Conservation (phyloP, 2,329 filamentous ascomycete species). For the Cryphonectria radicalis region DNA sequence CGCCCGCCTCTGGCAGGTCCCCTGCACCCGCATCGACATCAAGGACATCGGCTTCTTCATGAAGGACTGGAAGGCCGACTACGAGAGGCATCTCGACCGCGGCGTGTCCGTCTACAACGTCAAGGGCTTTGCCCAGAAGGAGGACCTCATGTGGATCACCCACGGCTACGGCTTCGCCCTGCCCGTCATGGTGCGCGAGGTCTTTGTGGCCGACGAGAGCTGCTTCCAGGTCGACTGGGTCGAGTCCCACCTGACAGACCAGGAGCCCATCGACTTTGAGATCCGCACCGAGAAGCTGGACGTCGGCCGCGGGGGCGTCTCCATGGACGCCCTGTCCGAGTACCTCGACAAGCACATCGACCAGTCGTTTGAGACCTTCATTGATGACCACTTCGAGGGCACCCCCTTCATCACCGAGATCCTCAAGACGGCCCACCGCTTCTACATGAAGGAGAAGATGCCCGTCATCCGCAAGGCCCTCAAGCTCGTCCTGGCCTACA, state of each 20-base stretch:
- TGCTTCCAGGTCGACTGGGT: conserved; percentile 95
- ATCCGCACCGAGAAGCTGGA: conserved; percentile 87
- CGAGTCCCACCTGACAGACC: conserved; percentile 71
- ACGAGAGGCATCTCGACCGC: conserved; percentile 84
- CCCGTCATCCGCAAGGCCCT: conserved; percentile 93
- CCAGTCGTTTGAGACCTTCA: conserved; percentile 86
- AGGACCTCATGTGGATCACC: conserved; percentile 84
- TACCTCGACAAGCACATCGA: conserved; percentile 97
- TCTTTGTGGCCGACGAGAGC: conserved; percentile 88
- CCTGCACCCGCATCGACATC: conserved; percentile 97
- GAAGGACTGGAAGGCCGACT: conserved; percentile 99
- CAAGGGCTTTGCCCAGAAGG: conserved; percentile 76
- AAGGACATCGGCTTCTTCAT: conserved; percentile 98
- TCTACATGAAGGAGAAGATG: conserved; percentile 85
- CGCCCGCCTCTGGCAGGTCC: conserved; percentile 94
- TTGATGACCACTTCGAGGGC: conserved; percentile 95
- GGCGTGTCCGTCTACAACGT: conserved; percentile 94
- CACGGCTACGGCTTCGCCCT: conserved; percentile 94
- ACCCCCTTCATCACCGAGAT: conserved; percentile 95
- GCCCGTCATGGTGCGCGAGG: conserved; percentile 90
- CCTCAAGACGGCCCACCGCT: conserved; percentile 92
- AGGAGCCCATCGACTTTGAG: conserved; percentile 80
- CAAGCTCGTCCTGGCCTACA: conserved; percentile 94
- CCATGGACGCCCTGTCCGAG: conserved; percentile 77
- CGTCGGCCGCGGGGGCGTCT: conserved; percentile 86